Conservation (phyloP, 768 basidiomycete genomes). For the Boletales sp. region DNA sequence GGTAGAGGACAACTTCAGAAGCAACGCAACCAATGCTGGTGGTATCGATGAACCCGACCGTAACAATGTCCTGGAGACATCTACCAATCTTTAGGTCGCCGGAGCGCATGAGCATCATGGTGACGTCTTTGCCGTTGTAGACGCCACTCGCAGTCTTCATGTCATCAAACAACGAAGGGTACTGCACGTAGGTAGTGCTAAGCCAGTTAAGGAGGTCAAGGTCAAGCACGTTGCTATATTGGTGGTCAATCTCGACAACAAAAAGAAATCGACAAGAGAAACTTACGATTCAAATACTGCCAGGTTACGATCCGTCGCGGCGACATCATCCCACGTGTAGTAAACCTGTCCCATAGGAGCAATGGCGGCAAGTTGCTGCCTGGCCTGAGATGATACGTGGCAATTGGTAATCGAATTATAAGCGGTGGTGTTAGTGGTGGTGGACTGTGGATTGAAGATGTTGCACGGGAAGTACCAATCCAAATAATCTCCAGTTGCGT, state of each 20-base stretch:
- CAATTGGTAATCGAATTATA: conserved; percentile 69
- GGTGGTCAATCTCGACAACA: conserved; percentile 2
- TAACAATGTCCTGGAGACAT: conserved; percentile 83
- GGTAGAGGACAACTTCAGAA: conserved; percentile 88
- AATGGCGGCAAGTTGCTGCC: conserved; percentile 48
- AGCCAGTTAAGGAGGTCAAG: conserved; percentile 85
- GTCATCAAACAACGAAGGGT: conserved; percentile 78
- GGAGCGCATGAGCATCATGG: conserved; percentile 77
- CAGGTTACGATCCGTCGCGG: conserved; percentile 65
- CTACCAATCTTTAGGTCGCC: conserved; percentile 64
- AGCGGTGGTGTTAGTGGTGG: conserved; percentile 58
- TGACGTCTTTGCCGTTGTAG: conserved; percentile 81
- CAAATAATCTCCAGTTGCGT: conserved; percentile 52
- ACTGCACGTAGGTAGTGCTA: conserved; percentile 71
- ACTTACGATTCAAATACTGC: conserved; percentile 93
- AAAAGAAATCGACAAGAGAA: conserved; percentile 15
- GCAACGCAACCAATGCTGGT: conserved; percentile 95
- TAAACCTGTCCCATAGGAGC: conserved; percentile 80
- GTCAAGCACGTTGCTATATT: conserved; percentile 78
- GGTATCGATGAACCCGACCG: conserved; percentile 92
- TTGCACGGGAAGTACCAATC: conserved; percentile 99
- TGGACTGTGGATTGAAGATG: conserved; percentile 71
- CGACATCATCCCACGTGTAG: conserved; percentile 88
- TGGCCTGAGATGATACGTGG: conserved; percentile 58
- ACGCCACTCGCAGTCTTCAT: conserved; percentile 67